Base-by-base conservation (phyloP, 495 filamentous ascomycete genomes). In the Aspergillus bridgeri region DNA sequence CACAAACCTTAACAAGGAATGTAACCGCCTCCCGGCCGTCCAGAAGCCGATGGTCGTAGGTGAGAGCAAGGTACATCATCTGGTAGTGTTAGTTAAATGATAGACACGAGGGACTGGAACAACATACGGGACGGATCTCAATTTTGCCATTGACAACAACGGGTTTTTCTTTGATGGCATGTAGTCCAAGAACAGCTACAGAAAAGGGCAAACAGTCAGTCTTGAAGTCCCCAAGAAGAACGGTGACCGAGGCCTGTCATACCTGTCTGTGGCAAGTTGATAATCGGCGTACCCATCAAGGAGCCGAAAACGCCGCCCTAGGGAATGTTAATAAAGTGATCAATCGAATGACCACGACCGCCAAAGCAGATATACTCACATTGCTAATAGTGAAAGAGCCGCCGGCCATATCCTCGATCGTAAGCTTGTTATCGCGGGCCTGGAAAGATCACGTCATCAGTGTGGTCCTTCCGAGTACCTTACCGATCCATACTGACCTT, bases 331-430 rank as follows among this genome's bases (percentile, higher is more conserved):
- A 68, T 42, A 25, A 20, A n/a, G 13, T 21, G 45, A 4, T 20
- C 6, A 27, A 13, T 9, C 19, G 24, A 47, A 19, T n/a, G 13
- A 18, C 20, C 6, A 42, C 6, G 11, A n/a, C 51, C n/a, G 43
- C 15, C 11, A 9, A 11, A n/a, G 21, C 4, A 13, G 25, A 21
- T 49, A 15, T 38, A 66, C 79, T 69, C 56, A 84, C 91, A 73
- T 98, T 98, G 83, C 90, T 96, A 77, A 98, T 98, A 48, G 94
- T 98, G 77, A 98, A 98, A 23, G 95, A 96, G 59, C 94, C 94
- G 55, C 94, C 94, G 54, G 95, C 94, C 95, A 98, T 98, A 69
- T 98, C 94, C 75, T 98, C 94, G 65, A 98, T 98, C 3, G 94
- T 98, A 65, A 98, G 82, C 77, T 98, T 98, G 72, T 88, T 89